Conservation (phyloP, 148 eudicot genomes). For the Euryodendron excelsum region DNA sequence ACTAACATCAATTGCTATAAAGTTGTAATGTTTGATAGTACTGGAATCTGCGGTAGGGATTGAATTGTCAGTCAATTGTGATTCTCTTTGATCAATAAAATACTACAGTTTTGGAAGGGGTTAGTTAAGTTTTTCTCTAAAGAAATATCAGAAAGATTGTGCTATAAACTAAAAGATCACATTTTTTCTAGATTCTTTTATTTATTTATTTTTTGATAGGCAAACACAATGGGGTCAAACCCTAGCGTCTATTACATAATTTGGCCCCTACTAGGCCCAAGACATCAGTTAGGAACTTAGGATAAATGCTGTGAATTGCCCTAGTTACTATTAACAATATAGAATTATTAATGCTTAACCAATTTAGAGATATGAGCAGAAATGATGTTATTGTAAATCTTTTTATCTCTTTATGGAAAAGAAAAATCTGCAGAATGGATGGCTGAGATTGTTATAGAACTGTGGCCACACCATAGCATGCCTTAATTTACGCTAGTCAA, state of each 20-base stretch:
- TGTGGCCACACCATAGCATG: not conserved
- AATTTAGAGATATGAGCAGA: not conserved
- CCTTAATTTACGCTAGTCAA: not conserved
- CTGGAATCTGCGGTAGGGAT: no score
- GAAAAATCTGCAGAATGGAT: not conserved
- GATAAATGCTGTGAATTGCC: not conserved
- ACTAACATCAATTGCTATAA: not conserved
- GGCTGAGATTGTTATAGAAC: not conserved
- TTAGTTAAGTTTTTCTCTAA: no score
- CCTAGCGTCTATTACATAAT: not conserved
- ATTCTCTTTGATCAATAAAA: no score
- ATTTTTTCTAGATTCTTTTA: not conserved
- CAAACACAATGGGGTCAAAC: not conserved
- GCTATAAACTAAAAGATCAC: not conserved
- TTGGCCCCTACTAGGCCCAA: not conserved
- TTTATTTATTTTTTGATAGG: not conserved
- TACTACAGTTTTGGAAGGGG: no score
- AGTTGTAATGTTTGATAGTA: not conserved
- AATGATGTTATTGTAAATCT: no score
- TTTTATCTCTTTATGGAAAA: not conserved
- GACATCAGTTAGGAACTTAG: not conserved
- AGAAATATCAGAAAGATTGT: no score
- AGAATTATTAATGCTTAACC: not conserved
- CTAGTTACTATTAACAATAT: not conserved
- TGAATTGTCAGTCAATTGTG: no score